A percentile compares a stretch with the other conserved stretches of the same genome.
phyloP scores from a whole-genome alignment of 352 stramenopile genomes.

The Phytopythium boreale region DNA sequence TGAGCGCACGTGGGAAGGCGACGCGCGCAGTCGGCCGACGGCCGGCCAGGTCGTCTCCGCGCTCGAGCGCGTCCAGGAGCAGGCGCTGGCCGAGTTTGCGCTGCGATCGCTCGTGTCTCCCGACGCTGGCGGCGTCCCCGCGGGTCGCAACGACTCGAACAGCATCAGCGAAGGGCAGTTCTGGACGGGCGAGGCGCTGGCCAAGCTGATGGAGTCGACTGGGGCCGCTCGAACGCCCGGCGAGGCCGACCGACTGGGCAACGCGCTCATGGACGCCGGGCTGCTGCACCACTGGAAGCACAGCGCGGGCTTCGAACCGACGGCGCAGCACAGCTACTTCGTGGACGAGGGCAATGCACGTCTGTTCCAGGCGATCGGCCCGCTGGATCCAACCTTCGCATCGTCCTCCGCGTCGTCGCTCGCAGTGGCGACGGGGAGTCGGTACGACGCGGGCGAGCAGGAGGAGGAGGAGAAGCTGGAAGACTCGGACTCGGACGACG shows the following conservation, averaged over 20 bases:
- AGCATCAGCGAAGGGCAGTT: not conserved
- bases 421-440: not conserved
- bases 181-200: slow-evolving; percentile 1
- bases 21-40: slow-evolving; percentile 21
- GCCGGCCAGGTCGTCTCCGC: slow-evolving; percentile 22
- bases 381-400: not conserved
- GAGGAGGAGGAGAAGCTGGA: not conserved
- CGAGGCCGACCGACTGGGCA: slow-evolving; percentile 44
- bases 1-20: slow-evolving; percentile 23
- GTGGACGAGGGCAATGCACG: slow-evolving; percentile 35
- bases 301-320: slow-evolving; percentile 24
- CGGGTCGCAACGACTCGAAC: not conserved
- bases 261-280: slow-evolving; percentile 47
- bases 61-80: slow-evolving; percentile 34
- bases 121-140: not conserved
- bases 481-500: not conserved
- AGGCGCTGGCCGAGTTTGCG: slow-evolving; percentile 31
- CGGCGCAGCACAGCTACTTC: slow-evolving; percentile 25
- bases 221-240: not conserved
- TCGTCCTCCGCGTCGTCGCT: not conserved
- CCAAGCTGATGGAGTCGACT: not conserved
- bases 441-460: not conserved
- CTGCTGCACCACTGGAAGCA: slow-evolving; percentile 50
- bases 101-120: not conserved
- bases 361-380: slow-evolving; percentile 1